Percentiles rank a stretch among this genome's conserved stretches.
These are phyloP conservation scores for Arxiozyma slooffiae DNA, from an alignment of 1,139 yeast genomes.

Conservation along the genomic window DNA sequence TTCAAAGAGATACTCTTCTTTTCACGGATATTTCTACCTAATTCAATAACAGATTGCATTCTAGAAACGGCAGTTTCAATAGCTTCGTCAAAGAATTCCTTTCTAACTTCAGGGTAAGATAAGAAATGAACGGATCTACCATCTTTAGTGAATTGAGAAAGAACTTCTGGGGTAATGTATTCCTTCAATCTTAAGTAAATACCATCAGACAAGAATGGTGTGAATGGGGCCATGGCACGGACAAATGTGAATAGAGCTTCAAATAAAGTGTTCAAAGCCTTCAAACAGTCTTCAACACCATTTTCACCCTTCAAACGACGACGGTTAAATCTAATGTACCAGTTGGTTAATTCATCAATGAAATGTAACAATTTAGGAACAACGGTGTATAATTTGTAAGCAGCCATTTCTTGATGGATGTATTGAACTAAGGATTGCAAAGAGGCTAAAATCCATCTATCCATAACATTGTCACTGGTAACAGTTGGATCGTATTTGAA, in stretches of 20 bases:
- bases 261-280: slow-evolving; percentile 81
- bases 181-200: slow-evolving; percentile 69
- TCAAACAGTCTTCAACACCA: slow-evolving; percentile 72
- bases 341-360: slow-evolving; percentile 91
- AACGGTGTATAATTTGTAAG: slow-evolving; percentile 86
- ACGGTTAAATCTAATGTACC: slow-evolving; percentile 98
- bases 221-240: slow-evolving; percentile 98
- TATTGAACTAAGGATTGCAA: slow-evolving; percentile 79
- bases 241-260: slow-evolving; percentile 83
- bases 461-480: slow-evolving; percentile 83
- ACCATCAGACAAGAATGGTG: slow-evolving; percentile 89
- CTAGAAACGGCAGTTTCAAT: slow-evolving; percentile 80
- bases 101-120: slow-evolving; percentile 76
- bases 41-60: slow-evolving; percentile 94
- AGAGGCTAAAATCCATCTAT: slow-evolving; percentile 91
- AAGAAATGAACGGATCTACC: slow-evolving; percentile 86
- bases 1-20: slow-evolving; percentile 87
- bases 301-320: slow-evolving; percentile 93
- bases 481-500: slow-evolving; percentile 62
- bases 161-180: slow-evolving; percentile 46
- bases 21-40: slow-evolving; percentile 94
- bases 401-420: slow-evolving; percentile 82
- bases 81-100: slow-evolving; percentile 66
- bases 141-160: slow-evolving; percentile 41
- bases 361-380: slow-evolving; percentile 83